A percentile compares a stretch with the other conserved stretches of the same genome.
phyloP scores from a whole-genome alignment of 1,284 basidiomycete species.

The Leucoagaricus sp. region DNA sequence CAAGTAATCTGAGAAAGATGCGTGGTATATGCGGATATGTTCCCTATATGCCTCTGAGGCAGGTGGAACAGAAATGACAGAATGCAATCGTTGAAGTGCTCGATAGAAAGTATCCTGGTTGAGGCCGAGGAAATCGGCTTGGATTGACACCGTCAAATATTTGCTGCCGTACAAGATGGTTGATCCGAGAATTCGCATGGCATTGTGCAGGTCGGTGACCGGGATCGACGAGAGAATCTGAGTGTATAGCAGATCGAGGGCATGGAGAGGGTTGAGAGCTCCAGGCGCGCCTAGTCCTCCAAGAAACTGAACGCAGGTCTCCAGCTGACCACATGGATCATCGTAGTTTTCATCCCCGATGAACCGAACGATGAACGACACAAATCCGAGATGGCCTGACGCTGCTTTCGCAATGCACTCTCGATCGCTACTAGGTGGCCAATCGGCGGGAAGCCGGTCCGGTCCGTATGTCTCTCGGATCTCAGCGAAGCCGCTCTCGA shows the following conservation, averaged over 20 bases:
- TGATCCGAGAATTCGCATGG: not conserved
- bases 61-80: not conserved
- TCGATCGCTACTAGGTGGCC: not conserved
- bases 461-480: not conserved
- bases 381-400: not conserved
- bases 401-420: not conserved
- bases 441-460: not conserved
- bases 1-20: constrained; percentile 1
- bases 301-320: not conserved
- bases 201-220: not conserved
- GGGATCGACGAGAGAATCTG: not conserved
- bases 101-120: not conserved
- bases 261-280: not conserved
- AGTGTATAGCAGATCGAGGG: not conserved
- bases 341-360: not conserved
- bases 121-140: not conserved
- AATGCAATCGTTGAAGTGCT: not conserved
- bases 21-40: not conserved
- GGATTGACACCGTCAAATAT: not conserved
- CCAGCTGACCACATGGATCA: not conserved
- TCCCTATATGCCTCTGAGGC: not conserved
- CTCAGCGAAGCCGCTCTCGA: not conserved
- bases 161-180: not conserved
- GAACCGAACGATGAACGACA: not conserved
- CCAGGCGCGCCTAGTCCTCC: not conserved